Percentiles rank a stretch among this genome's conserved stretches.
phyloP scores from a whole-genome alignment of 1,284 basidiomycete genomes.

The Heterobasidion annosum region DNA sequence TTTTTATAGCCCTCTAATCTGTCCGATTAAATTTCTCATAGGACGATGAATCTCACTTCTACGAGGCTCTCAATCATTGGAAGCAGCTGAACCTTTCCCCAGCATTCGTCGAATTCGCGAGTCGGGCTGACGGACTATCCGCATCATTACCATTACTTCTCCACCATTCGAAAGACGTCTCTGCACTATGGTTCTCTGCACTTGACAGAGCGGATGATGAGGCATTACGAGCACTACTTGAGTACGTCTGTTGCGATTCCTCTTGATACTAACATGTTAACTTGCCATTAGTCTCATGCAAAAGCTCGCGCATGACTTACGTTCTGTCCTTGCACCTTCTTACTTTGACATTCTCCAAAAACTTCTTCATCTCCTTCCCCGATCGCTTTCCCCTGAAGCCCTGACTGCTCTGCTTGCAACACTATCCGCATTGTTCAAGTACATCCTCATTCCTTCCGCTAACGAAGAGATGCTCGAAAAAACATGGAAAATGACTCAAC shows the following conservation, averaged over 20 bases:
- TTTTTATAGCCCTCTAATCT: not conserved
- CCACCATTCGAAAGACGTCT: slow-evolving; percentile 68
- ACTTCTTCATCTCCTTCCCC: slow-evolving; percentile 50
- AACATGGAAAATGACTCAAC: slow-evolving; percentile 44
- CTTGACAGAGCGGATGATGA: slow-evolving; percentile 57
- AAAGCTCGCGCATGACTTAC: slow-evolving; percentile 68
- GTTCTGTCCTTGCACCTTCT: slow-evolving; percentile 53
- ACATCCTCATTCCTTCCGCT: slow-evolving; percentile 53
- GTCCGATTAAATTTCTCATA: slow-evolving; percentile 16
- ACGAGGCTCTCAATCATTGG: slow-evolving; percentile 62
- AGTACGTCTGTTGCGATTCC: slow-evolving; percentile 30
- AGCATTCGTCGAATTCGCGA: slow-evolving; percentile 65
- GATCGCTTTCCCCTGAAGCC: slow-evolving; percentile 45
- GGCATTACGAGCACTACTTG: slow-evolving; percentile 55
- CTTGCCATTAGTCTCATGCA: slow-evolving; percentile 51
- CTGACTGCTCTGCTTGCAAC: slow-evolving; percentile 59
- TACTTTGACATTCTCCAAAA: slow-evolving; percentile 45
- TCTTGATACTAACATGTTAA: not conserved
- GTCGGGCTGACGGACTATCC: slow-evolving; percentile 50
- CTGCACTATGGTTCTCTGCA: slow-evolving; percentile 50
- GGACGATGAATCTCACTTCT: slow-evolving; percentile 71
- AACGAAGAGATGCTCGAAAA: slow-evolving; percentile 37
- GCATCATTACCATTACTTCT: slow-evolving; percentile 76
- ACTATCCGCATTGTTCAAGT: slow-evolving; percentile 58
- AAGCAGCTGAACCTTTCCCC: slow-evolving; percentile 73